Conservation (phyloP, 2,329 filamentous ascomycete genomes). For the Microascus cirrosus region DNA sequence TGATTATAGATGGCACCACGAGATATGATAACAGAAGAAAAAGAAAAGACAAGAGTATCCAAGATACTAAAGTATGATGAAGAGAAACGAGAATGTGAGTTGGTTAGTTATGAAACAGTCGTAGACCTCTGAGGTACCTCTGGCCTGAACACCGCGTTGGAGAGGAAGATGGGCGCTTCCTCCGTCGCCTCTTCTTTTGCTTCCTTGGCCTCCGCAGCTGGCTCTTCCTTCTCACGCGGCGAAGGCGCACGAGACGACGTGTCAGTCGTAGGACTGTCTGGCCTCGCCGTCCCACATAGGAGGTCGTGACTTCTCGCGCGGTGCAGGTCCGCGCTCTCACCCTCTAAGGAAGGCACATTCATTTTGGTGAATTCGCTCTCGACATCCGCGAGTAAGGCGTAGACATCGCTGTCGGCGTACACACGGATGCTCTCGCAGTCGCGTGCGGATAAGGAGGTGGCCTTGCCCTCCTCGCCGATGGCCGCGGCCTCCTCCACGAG, state of each 20-base stretch:
- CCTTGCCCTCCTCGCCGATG: slow-evolving; percentile 14
- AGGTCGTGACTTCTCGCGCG: slow-evolving; percentile 40
- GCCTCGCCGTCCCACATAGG: slow-evolving; percentile 24
- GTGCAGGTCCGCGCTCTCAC: slow-evolving; percentile 28
- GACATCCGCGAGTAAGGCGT: slow-evolving; percentile 54
- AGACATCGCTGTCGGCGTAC: slow-evolving; percentile 58
- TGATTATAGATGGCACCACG: background rate
- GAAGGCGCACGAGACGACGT: slow-evolving; percentile 19
- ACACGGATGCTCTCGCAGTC: slow-evolving; percentile 56
- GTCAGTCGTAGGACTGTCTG: slow-evolving; percentile 11
- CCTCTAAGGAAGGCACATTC: slow-evolving; percentile 11
- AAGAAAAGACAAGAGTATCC: background rate
- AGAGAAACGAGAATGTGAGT: background rate
- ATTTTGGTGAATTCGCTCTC: slow-evolving; percentile 34
- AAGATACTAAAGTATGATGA: background rate
- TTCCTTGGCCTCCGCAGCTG: slow-evolving; percentile 1
- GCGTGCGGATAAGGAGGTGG: slow-evolving; percentile 16
- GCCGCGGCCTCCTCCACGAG: slow-evolving; percentile 30
- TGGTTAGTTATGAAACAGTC: background rate
- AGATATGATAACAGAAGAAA: background rate
- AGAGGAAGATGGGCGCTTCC: slow-evolving; percentile 28
- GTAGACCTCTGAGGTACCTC: background rate
- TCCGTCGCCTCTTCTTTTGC: slow-evolving; percentile 14
- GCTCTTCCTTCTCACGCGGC: slow-evolving; percentile 19
- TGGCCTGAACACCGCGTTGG: slow-evolving; percentile 38